Evolutionary conservation across 148 eudicot species (phyloP).

Genomic region (Diospyros kaki): DNA sequence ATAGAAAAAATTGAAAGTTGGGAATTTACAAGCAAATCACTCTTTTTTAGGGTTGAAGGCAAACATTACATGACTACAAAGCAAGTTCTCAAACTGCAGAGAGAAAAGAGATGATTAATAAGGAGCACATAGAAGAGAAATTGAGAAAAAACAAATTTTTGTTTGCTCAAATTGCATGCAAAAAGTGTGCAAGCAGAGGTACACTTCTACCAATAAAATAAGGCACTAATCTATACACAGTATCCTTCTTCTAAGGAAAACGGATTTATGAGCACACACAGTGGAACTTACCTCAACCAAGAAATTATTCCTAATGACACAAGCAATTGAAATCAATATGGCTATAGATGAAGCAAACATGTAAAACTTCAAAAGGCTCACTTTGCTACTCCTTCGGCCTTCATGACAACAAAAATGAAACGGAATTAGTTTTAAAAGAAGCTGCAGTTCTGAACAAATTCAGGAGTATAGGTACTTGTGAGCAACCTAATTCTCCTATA

Average conservation of each 20-base stretch:
- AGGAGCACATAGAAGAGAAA: too few relatives aligned
- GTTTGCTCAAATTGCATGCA: too few relatives aligned
- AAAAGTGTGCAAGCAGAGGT: not conserved
- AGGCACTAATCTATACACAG: not conserved
- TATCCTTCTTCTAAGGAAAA: too few relatives aligned
- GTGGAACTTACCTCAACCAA: slow-evolving; percentile 34
- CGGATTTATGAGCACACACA: too few relatives aligned
- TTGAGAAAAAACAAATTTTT: too few relatives aligned
- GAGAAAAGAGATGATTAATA: too few relatives aligned
- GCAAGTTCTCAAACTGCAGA: too few relatives aligned
- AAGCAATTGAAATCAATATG: slow-evolving; percentile 29
- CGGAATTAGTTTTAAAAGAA: slow-evolving; percentile 1
- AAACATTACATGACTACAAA: too few relatives aligned
- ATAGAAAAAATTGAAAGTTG: too few relatives aligned
- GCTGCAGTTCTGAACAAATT: not conserved
- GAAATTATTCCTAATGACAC: slow-evolving; percentile 24
- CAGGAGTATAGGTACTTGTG: not conserved
- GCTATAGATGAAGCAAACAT: slow-evolving; percentile 42
- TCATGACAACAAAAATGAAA: slow-evolving; percentile 18
- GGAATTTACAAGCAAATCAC: too few relatives aligned
- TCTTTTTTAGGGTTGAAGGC: too few relatives aligned
- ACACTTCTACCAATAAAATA: not conserved
- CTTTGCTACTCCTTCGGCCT: slow-evolving; percentile 64
- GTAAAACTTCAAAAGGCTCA: slow-evolving; percentile 49
- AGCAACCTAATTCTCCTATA: slow-evolving; percentile 52